Percentiles rank a stretch among this genome's conserved stretches.
Evolutionary conservation across 1,284 basidiomycete species (phyloP).

Genomic region (Ustilago cynodontis): DNA sequence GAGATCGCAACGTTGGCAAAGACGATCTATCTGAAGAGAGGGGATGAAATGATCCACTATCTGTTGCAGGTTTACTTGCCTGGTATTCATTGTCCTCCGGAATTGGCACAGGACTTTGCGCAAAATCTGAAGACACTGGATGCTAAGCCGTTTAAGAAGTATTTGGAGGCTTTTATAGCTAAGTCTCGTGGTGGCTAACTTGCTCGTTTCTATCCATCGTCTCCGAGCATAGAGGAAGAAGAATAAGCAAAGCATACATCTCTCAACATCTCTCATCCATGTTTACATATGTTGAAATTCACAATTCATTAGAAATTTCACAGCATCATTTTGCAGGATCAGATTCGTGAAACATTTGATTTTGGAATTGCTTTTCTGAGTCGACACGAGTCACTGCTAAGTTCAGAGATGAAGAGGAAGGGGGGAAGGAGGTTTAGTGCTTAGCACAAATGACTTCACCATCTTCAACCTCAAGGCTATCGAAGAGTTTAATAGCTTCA

Average conservation of each 20-base stretch:
- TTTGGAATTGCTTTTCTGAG: not conserved
- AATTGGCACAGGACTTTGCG: slow-evolving; percentile 80
- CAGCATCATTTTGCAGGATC: not conserved
- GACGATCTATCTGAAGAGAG: slow-evolving; percentile 81
- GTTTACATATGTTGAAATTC: not conserved
- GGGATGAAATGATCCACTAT: slow-evolving; percentile 85
- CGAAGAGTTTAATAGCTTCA: slow-evolving; percentile 78
- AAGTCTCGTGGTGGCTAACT: slow-evolving; percentile 49
- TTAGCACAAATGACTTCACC: slow-evolving; percentile 74
- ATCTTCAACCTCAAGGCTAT: slow-evolving; percentile 76
- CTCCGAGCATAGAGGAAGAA: no score
- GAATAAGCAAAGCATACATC: no score
- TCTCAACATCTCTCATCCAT: not conserved
- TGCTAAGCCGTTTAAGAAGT: slow-evolving; percentile 78
- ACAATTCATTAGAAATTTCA: slow-evolving; percentile 1
- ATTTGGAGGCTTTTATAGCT: slow-evolving; percentile 56
- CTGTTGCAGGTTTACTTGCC: slow-evolving; percentile 85
- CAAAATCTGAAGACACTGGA: slow-evolving; percentile 72
- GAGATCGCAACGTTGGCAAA: slow-evolving; percentile 77
- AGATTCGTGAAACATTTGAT: not conserved
- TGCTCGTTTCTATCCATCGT: no score
- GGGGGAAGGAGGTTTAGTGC: slow-evolving; percentile 11
- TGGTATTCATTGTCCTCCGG: slow-evolving; percentile 85
- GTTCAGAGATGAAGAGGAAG: not conserved
- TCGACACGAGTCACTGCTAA: not conserved